These are phyloP conservation scores for Daldinia sp. DNA, from an alignment of 2,329 filamentous ascomycete species.

Conservation along the genomic window DNA sequence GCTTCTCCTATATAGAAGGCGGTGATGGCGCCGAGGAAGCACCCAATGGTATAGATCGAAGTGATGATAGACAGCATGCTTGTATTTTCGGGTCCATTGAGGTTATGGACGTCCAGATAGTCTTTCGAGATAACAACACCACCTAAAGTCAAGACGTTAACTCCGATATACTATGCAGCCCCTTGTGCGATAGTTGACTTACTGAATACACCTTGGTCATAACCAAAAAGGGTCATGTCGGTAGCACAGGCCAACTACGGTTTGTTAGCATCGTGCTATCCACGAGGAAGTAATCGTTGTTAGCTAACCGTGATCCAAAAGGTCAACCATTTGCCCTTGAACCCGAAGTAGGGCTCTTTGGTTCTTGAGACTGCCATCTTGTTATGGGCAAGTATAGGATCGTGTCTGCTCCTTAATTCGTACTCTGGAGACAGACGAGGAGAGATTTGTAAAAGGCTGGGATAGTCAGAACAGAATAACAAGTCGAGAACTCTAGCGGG, in stretches of 20 bases:
- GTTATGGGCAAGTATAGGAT: background rate
- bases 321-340: constrained; percentile 43
- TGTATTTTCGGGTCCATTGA: constrained; percentile 51
- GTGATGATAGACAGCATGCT: constrained; percentile 55
- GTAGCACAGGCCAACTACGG: constrained; percentile 42
- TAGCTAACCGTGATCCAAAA: constrained; percentile 43
- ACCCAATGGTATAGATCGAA: constrained; percentile 54
- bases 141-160: constrained; percentile 19
- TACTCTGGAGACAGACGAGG: constrained; percentile 1
- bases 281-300: background rate
- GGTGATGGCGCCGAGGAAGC: constrained; percentile 52
- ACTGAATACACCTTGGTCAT: constrained; percentile 63
- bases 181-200: constrained; percentile 1
- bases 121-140: constrained; percentile 63
- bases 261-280: background rate
- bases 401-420: constrained; percentile 6
- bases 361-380: constrained; percentile 35
- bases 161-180: background rate
- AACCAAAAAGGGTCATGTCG: constrained; percentile 46
- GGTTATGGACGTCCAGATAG: constrained; percentile 57
- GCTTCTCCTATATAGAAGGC: constrained; percentile 53
- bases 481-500: background rate
- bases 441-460: constrained; percentile 1
- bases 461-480: constrained; percentile 2
- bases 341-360: constrained; percentile 43